Conservation (phyloP, 1,284 basidiomycete genomes). For the Cutaneotrichosporon cyanovorans region DNA sequence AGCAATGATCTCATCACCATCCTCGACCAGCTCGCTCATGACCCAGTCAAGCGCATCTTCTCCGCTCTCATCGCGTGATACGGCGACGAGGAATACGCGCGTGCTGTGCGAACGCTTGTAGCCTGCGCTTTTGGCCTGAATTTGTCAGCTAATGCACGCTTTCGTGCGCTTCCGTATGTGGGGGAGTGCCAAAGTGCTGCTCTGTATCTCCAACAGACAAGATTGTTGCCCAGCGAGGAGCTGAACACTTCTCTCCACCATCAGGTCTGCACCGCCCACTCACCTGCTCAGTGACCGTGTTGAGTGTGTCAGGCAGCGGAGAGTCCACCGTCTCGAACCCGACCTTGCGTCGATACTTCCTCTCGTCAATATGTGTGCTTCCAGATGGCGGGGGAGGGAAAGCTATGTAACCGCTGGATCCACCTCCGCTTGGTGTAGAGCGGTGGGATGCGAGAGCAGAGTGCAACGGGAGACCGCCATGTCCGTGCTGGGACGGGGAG, state of each 20-base stretch:
- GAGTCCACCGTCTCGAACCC: constrained; percentile 70
- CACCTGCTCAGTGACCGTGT: constrained; percentile 49
- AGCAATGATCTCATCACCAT: constrained; percentile 90
- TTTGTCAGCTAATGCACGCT: too few species aligned
- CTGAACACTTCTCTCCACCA: too few species aligned
- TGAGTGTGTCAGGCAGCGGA: constrained; percentile 49
- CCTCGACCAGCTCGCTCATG: constrained; percentile 76
- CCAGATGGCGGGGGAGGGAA: constrained; percentile 14
- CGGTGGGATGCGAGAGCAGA: too few species aligned
- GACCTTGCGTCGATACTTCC: constrained; percentile 73
- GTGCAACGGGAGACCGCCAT: too few species aligned
- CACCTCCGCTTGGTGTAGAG: too few species aligned
- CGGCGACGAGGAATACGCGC: constrained; percentile 82
- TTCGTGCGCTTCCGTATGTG: too few species aligned
- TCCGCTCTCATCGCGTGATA: constrained; percentile 81
- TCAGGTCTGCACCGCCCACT: too few species aligned
- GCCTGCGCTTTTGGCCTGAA: constrained; percentile 70
- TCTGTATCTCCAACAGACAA: too few species aligned
- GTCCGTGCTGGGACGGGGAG: too few species aligned
- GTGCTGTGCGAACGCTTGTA: constrained; percentile 73
- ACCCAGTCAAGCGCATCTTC: constrained; percentile 80
- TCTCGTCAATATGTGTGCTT: constrained; percentile 19
- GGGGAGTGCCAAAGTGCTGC: too few species aligned
- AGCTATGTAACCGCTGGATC: neutral
- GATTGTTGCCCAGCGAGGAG: too few species aligned